Evolutionary conservation across 148 eudicot species (phyloP).

Genomic region (Rhododendron henanense): DNA sequence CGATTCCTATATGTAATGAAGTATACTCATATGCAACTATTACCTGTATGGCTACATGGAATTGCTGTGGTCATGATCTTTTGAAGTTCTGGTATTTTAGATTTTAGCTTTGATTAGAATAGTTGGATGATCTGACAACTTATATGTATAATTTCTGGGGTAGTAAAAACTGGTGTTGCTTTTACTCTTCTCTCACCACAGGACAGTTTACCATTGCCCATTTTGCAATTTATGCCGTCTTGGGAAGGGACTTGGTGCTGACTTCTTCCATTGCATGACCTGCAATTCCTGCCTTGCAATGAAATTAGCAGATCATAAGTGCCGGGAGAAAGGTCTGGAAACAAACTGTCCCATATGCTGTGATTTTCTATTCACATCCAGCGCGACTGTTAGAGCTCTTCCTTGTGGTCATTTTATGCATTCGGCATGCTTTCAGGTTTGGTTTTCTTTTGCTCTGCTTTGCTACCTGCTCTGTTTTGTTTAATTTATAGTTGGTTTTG

Average conservation of each 20-base stretch:
- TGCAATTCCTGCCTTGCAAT: slow-evolving; percentile 80
- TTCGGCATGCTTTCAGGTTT: slow-evolving; percentile 83
- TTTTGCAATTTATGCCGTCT: slow-evolving; percentile 92
- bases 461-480: slow-evolving; percentile 24
- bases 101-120: neutral
- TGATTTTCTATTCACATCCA: slow-evolving; percentile 91
- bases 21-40: neutral
- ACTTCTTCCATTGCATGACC: slow-evolving; percentile 90
- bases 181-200: slow-evolving; percentile 23
- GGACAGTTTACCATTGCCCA: slow-evolving; percentile 84
- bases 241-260: slow-evolving; percentile 85
- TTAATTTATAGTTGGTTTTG: neutral
- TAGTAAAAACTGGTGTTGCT: neutral
- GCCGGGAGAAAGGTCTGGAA: slow-evolving; percentile 88
- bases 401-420: slow-evolving; percentile 98
- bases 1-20: neutral
- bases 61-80: too few relatives aligned
- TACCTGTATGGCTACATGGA: neutral
- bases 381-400: slow-evolving; percentile 72
- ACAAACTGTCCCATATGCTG: slow-evolving; percentile 95
- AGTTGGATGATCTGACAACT: neutral
- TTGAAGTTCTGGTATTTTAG: neutral
- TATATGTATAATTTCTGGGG: neutral
- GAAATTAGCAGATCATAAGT: slow-evolving; percentile 73
- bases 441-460: neutral